A percentile compares a stretch with the other conserved stretches of the same genome.
These are phyloP conservation scores for Coccinonectria pachysandricola DNA, from an alignment of 2,329 filamentous ascomycete species.

Conservation along the genomic window DNA sequence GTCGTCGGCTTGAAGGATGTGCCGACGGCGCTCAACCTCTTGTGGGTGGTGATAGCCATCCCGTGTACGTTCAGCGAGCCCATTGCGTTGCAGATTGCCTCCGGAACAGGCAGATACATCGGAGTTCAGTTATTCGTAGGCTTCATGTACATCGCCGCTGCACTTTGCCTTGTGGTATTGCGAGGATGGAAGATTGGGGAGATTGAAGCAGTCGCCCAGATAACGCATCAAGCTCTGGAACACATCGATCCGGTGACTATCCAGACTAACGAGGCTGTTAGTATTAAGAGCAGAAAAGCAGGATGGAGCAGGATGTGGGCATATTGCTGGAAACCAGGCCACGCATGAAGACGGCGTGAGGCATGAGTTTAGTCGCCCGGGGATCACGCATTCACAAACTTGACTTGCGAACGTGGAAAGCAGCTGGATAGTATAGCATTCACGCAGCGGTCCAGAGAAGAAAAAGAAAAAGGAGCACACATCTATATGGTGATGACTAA, in stretches of 20 bases:
- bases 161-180: slow-evolving; percentile 21
- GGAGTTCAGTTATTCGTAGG: slow-evolving; percentile 49
- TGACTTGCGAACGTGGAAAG: no score
- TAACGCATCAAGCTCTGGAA: slow-evolving; percentile 19
- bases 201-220: slow-evolving; percentile 21
- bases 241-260: slow-evolving; percentile 22
- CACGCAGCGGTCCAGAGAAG: no score
- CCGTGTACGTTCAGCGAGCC: slow-evolving; percentile 60
- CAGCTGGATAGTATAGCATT: no score
- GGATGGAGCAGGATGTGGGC: slow-evolving; percentile 23
- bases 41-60: slow-evolving; percentile 61
- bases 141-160: slow-evolving; percentile 46
- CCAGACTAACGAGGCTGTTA: slow-evolving; percentile 21
- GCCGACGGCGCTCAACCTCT: slow-evolving; percentile 56
- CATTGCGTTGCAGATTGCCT: slow-evolving; percentile 47
- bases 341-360: slow-evolving; percentile 21
- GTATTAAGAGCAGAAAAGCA: slow-evolving; percentile 17
- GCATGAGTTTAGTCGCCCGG: no score
- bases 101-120: slow-evolving; percentile 36
- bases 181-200: slow-evolving; percentile 30
- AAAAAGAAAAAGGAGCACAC: no score
- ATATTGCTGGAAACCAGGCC: slow-evolving; percentile 20
- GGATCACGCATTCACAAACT: no score
- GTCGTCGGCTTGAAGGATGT: slow-evolving; percentile 61
- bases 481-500: no score